Evolutionary conservation across 1,284 basidiomycete species (phyloP).

Genomic region (Leucoagaricus sp.): DNA sequence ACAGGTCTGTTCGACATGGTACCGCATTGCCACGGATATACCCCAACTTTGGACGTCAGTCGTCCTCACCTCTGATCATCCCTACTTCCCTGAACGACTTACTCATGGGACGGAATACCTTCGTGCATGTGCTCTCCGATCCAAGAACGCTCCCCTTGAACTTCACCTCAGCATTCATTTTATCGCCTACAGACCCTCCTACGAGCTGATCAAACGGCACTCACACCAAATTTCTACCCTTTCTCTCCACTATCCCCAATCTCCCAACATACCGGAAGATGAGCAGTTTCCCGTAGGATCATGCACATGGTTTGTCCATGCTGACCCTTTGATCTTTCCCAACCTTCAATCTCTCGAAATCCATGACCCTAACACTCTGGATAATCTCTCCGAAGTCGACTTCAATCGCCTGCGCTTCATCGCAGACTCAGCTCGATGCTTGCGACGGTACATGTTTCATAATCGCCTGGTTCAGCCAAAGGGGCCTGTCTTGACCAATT

Average conservation of each 20-base stretch:
- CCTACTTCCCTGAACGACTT: too few relatives aligned
- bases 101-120: background rate
- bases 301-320: background rate
- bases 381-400: background rate
- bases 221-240: background rate
- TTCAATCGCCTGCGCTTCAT: background rate
- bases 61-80: background rate
- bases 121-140: background rate
- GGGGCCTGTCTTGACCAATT: background rate
- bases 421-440: background rate
- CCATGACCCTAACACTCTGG: background rate
- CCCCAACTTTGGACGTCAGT: conserved; percentile 23
- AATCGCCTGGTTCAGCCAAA: background rate
- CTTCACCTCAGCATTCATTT: background rate
- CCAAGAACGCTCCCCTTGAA: background rate
- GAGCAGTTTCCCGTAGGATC: background rate
- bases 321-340: background rate
- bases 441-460: background rate
- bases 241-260: background rate
- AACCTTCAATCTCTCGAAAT: background rate
- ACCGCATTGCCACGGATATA: conserved; percentile 18
- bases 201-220: background rate
- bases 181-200: background rate
- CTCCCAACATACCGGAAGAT: background rate
- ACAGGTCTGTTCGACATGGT: conserved; percentile 22